A percentile compares a stretch with the other conserved stretches of the same genome.
Evolutionary conservation across 345 rosid species (phyloP).

Genomic region (Eucalyptus pauciflora): DNA sequence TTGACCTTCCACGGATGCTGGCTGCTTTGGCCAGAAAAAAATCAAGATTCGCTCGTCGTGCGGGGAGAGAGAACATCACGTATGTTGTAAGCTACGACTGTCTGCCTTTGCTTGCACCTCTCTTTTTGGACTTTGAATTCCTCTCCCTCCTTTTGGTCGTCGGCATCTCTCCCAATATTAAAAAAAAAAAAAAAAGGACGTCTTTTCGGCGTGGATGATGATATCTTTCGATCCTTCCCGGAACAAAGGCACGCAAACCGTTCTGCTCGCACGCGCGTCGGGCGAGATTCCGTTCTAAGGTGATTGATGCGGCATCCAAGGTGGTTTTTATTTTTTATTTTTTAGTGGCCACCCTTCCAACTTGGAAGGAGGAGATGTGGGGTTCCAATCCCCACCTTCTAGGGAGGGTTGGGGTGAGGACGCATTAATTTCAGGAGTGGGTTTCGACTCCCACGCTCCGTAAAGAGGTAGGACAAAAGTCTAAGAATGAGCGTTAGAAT

Average conservation of each 20-base stretch:
- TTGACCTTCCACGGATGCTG: not conserved
- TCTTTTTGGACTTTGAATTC: not conserved
- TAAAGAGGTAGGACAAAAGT: too few relatives aligned
- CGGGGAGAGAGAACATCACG: not conserved
- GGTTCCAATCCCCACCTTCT: too few relatives aligned
- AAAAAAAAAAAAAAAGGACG: not conserved
- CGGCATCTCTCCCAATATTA: not conserved
- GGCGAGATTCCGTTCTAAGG: not conserved
- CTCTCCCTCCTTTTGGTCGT: not conserved
- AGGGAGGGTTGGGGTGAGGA: too few relatives aligned
- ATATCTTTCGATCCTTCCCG: not conserved
- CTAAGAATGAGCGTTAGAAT: too few relatives aligned
- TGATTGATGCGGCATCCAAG: not conserved
- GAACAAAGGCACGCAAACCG: not conserved
- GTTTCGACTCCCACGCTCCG: too few relatives aligned
- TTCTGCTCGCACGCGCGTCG: not conserved
- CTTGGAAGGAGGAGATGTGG: too few relatives aligned
- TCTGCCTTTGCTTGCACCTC: not conserved
- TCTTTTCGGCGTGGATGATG: not conserved
- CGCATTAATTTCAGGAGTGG: too few relatives aligned
- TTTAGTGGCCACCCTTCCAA: too few relatives aligned
- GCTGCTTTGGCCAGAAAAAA: not conserved
- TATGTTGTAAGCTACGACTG: not conserved
- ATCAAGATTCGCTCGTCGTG: not conserved
- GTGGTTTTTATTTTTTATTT: not conserved